Evolutionary conservation across 352 stramenopile genomes (phyloP), one percentile per base, ranked within the genome.

Genomic region (Globisporangium cederbergense): DNA sequence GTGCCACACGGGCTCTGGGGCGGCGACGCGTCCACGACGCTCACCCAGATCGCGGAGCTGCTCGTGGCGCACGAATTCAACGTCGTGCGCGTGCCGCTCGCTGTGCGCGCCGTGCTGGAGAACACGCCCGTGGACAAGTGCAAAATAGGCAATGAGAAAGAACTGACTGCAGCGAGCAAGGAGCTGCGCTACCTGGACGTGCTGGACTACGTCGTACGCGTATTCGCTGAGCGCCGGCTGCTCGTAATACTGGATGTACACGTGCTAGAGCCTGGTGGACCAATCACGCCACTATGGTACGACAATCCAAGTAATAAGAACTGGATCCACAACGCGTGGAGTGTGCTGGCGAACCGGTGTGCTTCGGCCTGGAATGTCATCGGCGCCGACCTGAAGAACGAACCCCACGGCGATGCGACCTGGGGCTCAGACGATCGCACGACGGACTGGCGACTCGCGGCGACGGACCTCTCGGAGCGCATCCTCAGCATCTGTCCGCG

Each of bases 1-100:
- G 77, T 82, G 20, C 77, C 77, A 1, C 80, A 90, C 46, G 80
- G 80, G 25, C 70, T 89, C 22, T 89, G 80, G 80, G 78, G 79
- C 14, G 79, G 79, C n/a, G 45, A 56, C 6, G 60, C 74, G 30
- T 89, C 79, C 10, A 89, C 78, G 20, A 83, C 77, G 13, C 40
- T 89, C 13, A 67, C 69, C 1, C 51, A 64, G 5, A 62, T 89
- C 22, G 72, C 72, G 11, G 58, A 66, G 25, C 43, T 86, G 14
- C 57, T 89, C 46, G 54, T 57, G 6, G 40, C 62, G 3, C 73
- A 88, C 58, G 59, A 64, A 10, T 87, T 89, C 60, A 89, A 89
- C 55, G 45, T 81, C 11, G 66, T 86, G 34, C 80, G 80, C 1
- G 18, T 89, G 9, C 80, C 80, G 30, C 60, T 89, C 18, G 76